Conservation (phyloP, 2,329 filamentous ascomycete species). For the Aspergillus clavatus region DNA sequence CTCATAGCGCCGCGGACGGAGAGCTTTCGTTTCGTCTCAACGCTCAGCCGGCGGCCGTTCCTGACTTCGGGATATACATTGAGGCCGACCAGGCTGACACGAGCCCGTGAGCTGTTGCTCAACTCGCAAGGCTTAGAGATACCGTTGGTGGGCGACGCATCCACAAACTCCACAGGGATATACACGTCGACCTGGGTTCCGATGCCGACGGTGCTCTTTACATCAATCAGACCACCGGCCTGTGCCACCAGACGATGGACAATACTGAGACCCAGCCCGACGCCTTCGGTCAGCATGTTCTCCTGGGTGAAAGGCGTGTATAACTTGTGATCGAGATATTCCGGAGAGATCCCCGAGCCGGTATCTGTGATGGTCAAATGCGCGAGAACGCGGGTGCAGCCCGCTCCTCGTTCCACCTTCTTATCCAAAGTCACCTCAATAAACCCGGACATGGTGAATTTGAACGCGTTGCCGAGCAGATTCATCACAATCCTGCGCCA, state of each 20-base stretch:
- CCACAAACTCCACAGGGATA: conserved; percentile 19
- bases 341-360: conserved; percentile 57
- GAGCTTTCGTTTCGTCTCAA: conserved; percentile 27
- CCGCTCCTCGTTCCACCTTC: conserved; percentile 5
- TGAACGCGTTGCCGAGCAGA: conserved; percentile 34
- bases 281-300: conserved; percentile 53
- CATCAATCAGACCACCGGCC: conserved; percentile 53
- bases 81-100: conserved; percentile 26
- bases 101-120: background rate
- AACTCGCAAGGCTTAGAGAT: background rate
- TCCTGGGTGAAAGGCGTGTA: conserved; percentile 63
- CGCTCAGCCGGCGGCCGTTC: conserved; percentile 16
- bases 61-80: conserved; percentile 21
- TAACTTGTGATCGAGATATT: conserved; percentile 54
- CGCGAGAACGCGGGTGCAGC: conserved; percentile 14
- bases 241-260: conserved; percentile 55
- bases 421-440: conserved; percentile 28
- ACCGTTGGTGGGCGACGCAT: background rate
- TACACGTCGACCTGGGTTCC: conserved; percentile 29
- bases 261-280: conserved; percentile 60
- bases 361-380: conserved; percentile 54
- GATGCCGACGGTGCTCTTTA: conserved; percentile 40
- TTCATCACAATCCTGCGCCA: conserved; percentile 37
- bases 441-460: conserved; percentile 32
- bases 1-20: conserved; percentile 24